Conservation (phyloP, 805 yeast genomes). For the Ogataea chonburiensis region DNA sequence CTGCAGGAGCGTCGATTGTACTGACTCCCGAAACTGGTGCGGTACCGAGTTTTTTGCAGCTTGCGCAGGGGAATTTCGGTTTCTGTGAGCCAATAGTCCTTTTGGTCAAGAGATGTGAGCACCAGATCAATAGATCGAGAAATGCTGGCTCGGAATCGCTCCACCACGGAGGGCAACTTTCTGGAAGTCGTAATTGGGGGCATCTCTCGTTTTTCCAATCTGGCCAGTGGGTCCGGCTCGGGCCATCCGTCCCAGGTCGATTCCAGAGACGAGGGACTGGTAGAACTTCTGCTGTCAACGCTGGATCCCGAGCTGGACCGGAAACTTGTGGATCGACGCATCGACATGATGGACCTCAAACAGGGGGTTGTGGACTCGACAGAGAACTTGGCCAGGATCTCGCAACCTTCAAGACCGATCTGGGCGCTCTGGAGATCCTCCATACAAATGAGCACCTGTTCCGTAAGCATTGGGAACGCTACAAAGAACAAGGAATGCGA, state of each 20-base stretch:
- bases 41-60: slow-evolving; percentile 4
- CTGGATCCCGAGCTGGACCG: slow-evolving; percentile 1
- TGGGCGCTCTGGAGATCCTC: not conserved
- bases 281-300: too few relatives aligned
- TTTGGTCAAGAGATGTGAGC: not conserved
- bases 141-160: slow-evolving; percentile 3
- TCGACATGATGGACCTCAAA: slow-evolving; percentile 8
- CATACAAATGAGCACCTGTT: not conserved
- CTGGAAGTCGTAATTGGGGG: not conserved
- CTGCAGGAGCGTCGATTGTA: slow-evolving; percentile 11
- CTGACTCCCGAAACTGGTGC: slow-evolving; percentile 1
- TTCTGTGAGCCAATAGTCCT: slow-evolving; percentile 2
- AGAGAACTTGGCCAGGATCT: not conserved
- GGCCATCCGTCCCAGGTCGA: slow-evolving; percentile 1
- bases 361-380: slow-evolving; percentile 10
- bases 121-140: slow-evolving; percentile 5
- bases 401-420: too few relatives aligned
- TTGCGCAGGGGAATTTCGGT: slow-evolving; percentile 8
- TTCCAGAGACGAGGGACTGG: slow-evolving; percentile 2
- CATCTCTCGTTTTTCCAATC: too few relatives aligned
- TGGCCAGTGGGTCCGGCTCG: slow-evolving; percentile 2
- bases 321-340: slow-evolving; percentile 8
- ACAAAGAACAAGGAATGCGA: too few relatives aligned
- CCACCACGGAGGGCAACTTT: not conserved
- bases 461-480: not conserved